Base-by-base conservation (phyloP, 2,329 filamentous ascomycete genomes). In the Cladophialophora immunda region DNA sequence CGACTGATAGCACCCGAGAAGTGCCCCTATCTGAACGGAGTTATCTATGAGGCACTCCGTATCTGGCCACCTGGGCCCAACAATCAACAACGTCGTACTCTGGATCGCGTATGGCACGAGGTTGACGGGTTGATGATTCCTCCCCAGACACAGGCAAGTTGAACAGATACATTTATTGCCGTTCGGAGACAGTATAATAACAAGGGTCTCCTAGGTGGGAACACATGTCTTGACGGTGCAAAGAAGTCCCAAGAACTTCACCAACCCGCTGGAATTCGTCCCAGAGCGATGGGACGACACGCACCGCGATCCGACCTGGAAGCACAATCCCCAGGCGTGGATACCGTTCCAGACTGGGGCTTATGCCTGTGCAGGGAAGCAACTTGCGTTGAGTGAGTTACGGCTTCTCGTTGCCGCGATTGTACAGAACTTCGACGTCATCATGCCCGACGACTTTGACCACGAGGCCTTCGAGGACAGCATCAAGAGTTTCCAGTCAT, bases 1-100 rank as follows among this genome's bases (percentile, higher is more conserved):
- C 36, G 15, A 17, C 15, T 38, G 4, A 17, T 4, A 38, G 36
- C 36, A 38, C 15, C 29, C 7, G 53, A 56, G 5, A 56, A 29
- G 30, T 19, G 19, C n/a, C 53, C 53, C 4, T 22, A 32, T 32
- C 13, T 56, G 27, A 56, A 56, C 29, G 30, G 19, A 13, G 19
- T 15, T 27, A 56, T 56, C 29, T 11, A 56, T 2, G 53, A 56
- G 30, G 30, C 30, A 6, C 27, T 56, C 27, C 29, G 53, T 5
- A 32, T 56, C 30, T 22, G 29, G 53, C 53, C 53, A 5, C 53
- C 53, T 7, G 53, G 53, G 6, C 53, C 53, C 27, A 56, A 56
- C 29, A n/a, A 32, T 4, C 29, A n/a, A 32, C 53, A 56, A 56
- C 27, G 53, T 19, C 32, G 17, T 22, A 56, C 53, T 38, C 36